phyloP scores from a whole-genome alignment of 495 filamentous ascomycete genomes.

The Massariosphaeria phaeospora region DNA sequence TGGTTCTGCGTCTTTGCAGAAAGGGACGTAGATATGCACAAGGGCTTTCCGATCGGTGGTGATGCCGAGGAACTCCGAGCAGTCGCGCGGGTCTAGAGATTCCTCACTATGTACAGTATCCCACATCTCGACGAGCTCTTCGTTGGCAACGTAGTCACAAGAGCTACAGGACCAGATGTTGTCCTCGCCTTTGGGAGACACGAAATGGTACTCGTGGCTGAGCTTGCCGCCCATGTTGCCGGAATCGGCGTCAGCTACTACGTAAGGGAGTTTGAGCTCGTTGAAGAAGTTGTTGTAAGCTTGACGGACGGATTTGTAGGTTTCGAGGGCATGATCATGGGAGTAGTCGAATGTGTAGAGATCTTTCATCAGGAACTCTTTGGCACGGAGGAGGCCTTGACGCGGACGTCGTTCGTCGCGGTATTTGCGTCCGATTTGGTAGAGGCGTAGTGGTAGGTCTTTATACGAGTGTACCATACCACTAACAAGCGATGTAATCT shows the following conservation, averaged over 20 bases:
- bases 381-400: slow-evolving; percentile 81
- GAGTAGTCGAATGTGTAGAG: slow-evolving; percentile 89
- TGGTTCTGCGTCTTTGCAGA: slow-evolving; percentile 11
- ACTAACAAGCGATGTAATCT: slow-evolving; percentile 78
- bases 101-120: too few relatives aligned
- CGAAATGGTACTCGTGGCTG: slow-evolving; percentile 91
- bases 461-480: slow-evolving; percentile 76
- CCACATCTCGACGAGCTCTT: slow-evolving; percentile 65
- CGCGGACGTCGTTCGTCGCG: slow-evolving; percentile 85
- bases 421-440: slow-evolving; percentile 92
- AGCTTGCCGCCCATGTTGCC: slow-evolving; percentile 91
- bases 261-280: slow-evolving; percentile 75
- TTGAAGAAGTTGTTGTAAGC: slow-evolving; percentile 73
- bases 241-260: slow-evolving; percentile 84
- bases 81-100: too few relatives aligned
- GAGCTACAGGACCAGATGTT: slow-evolving; percentile 66
- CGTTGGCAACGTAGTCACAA: slow-evolving; percentile 78
- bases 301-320: slow-evolving; percentile 65
- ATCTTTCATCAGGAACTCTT: slow-evolving; percentile 97
- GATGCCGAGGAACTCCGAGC: slow-evolving; percentile 57
- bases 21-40: slow-evolving; percentile 55
- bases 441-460: slow-evolving; percentile 77
- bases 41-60: slow-evolving; percentile 65
- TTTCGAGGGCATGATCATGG: slow-evolving; percentile 59
- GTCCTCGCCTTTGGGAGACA: slow-evolving; percentile 79